Evolutionary conservation across 305 asterid species (phyloP), one percentile per base, ranked within the genome.

Genomic region (Fraxinus sp.): DNA sequence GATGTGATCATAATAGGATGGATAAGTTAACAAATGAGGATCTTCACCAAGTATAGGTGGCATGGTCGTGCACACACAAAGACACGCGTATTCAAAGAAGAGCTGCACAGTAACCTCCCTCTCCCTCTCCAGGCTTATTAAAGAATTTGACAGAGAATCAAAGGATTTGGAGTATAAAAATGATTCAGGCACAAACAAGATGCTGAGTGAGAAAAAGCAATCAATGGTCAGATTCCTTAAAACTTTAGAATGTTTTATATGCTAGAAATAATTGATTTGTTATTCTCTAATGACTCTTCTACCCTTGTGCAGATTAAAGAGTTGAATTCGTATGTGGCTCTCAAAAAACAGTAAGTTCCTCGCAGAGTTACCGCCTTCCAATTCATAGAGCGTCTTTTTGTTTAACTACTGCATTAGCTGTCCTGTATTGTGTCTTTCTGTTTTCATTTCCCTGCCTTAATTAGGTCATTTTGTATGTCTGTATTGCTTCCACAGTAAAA

Each of bases 321-420:
- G 86, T 86, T 94, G 89, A 94, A 94, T 83, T 94, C 97, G 13
- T 94, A 92, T 84, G 98, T 94, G 76, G 98, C 99, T 80, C 92
- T 94, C 89, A 95, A 93, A 86, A 95, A 95, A 83, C 94, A 91
- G 99, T 94, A 90, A 92, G 97, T 89, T 77, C 81, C 75, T 86
- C 57, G 10, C 2, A 49, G 62, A 74, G 46, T 82, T 16, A 59
- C 78, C 24, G 7, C 44, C 20, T 74, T 8, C 13, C n/a, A 36
- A 49, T 49, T 10, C 52, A 14, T 70, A 46, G 0, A 66, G 79
- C 86, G 80, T 80, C 55, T 81, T 75, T 28, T 37, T 78, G 41
- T 75, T 72, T 39, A 68, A 80, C 32, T 77, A 13, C 44, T 8
- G 26, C 39, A 78, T 24, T 78, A 64, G 52, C 79, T 81, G 52